Conservation (phyloP, 2,329 filamentous ascomycete genomes). For the Moelleriella libera region DNA sequence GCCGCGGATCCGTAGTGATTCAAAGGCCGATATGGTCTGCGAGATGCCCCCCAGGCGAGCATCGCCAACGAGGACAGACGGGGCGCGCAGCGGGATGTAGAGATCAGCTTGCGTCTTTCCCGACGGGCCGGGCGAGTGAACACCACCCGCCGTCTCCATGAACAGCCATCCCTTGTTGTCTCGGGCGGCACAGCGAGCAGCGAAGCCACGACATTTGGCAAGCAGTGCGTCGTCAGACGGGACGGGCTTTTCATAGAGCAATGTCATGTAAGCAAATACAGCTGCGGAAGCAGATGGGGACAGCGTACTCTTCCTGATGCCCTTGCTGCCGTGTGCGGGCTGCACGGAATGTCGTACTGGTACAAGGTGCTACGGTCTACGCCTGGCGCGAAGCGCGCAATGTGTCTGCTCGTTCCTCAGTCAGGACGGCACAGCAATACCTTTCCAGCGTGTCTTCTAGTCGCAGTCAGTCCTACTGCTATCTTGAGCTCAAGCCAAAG, state of each 20-base stretch:
- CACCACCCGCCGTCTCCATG: constrained; percentile 70
- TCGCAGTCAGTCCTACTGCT: no score
- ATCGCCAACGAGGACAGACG: constrained; percentile 63
- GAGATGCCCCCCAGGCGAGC: constrained; percentile 66
- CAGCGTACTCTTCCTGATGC: constrained; percentile 25
- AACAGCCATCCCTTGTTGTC: constrained; percentile 43
- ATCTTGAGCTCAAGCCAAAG: no score
- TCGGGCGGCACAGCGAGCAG: constrained; percentile 23
- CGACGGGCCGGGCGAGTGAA: constrained; percentile 65
- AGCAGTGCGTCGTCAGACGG: constrained; percentile 37
- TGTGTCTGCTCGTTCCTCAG: constrained; percentile 34
- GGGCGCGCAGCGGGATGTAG: constrained; percentile 59
- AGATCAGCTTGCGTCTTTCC: constrained; percentile 66
- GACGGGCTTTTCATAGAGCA: constrained; percentile 21
- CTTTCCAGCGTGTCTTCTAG: no score
- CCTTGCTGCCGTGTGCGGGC: constrained; percentile 60
- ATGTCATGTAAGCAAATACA: not conserved
- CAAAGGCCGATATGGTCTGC: constrained; percentile 65
- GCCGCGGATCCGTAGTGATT: constrained; percentile 63
- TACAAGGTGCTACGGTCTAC: constrained; percentile 42
- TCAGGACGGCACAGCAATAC: no score
- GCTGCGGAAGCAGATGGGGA: not conserved
- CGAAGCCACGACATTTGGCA: constrained; percentile 20
- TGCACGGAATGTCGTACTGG: constrained; percentile 61
- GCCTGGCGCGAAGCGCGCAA: constrained; percentile 41